phyloP scores from a whole-genome alignment of 176 grass and related monocot species.

The Stipa capillata region DNA sequence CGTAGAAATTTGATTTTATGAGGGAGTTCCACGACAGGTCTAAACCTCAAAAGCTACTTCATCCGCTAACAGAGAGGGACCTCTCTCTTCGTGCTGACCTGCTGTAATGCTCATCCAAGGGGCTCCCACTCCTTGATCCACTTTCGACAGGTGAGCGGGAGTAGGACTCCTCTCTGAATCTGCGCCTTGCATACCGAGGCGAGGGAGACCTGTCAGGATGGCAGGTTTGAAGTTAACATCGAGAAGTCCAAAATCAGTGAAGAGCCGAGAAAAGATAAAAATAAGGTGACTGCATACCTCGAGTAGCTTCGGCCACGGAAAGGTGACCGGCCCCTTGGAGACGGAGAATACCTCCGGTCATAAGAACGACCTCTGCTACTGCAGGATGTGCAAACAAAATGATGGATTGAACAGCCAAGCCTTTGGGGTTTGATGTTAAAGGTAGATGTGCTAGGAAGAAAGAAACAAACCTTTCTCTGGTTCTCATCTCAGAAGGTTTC shows the following conservation, averaged over 20 bases:
- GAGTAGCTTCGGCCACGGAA: constrained; percentile 39
- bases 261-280: no score
- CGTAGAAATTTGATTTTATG: not conserved
- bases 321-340: constrained; percentile 37
- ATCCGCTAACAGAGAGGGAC: constrained; percentile 34
- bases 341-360: constrained; percentile 26
- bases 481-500: constrained; percentile 79
- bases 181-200: constrained; percentile 11
- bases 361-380: constrained; percentile 37
- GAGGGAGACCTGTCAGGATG: constrained; percentile 43
- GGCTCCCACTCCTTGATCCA: constrained; percentile 46
- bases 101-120: not conserved
- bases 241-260: no score
- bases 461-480: constrained; percentile 62
- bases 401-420: not conserved
- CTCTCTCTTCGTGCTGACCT: constrained; percentile 18
- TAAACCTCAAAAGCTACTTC: not conserved
- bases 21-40: not conserved
- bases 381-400: not conserved
- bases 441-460: not conserved
- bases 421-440: not conserved
- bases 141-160: constrained; percentile 40
- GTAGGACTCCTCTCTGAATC: constrained; percentile 31
- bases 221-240: no score
- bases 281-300: no score